A percentile compares a stretch with the other conserved stretches of the same genome.
Evolutionary conservation across 176 grass and related monocot genomes (phyloP).

Genomic region (Tuctoria greenei): DNA sequence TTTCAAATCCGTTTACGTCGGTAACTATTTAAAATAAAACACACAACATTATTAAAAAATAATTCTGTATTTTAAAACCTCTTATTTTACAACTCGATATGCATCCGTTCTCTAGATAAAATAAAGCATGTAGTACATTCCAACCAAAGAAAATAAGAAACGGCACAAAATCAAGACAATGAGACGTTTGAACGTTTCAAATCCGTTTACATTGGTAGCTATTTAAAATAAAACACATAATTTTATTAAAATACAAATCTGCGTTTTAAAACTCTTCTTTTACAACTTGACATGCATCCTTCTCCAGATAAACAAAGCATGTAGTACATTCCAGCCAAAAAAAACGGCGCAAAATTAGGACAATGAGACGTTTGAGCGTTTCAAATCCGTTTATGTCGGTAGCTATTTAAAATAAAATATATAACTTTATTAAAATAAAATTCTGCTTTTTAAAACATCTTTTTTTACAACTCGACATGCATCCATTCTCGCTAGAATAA

Average conservation of each 20-base stretch:
- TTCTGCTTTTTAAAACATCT: rapidly evolving
- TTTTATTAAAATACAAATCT: not conserved
- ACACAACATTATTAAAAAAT: not conserved
- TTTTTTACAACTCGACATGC: too few species aligned
- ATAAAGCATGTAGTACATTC: not conserved
- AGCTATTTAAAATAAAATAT: too few species aligned
- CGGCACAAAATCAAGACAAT: not conserved
- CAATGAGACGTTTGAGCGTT: not conserved
- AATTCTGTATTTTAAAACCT: rapidly evolving
- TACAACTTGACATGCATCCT: too few species aligned
- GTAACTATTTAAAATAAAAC: too few species aligned
- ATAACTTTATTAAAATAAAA: not conserved
- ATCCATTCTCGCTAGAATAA: not conserved
- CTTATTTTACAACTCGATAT: not conserved
- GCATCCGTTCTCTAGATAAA: not conserved
- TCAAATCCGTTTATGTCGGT: not conserved
- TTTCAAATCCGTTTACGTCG: not conserved
- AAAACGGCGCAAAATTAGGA: not conserved
- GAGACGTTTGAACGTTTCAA: not conserved
- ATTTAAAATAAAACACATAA: too few species aligned
- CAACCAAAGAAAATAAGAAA: not conserved
- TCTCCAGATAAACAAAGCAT: not conserved
- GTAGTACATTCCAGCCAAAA: not conserved
- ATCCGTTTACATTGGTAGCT: too few species aligned
- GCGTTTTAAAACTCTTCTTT: rapidly evolving